Conservation (phyloP, 2,329 filamentous ascomycete genomes). For the Diplodia intermedia region DNA sequence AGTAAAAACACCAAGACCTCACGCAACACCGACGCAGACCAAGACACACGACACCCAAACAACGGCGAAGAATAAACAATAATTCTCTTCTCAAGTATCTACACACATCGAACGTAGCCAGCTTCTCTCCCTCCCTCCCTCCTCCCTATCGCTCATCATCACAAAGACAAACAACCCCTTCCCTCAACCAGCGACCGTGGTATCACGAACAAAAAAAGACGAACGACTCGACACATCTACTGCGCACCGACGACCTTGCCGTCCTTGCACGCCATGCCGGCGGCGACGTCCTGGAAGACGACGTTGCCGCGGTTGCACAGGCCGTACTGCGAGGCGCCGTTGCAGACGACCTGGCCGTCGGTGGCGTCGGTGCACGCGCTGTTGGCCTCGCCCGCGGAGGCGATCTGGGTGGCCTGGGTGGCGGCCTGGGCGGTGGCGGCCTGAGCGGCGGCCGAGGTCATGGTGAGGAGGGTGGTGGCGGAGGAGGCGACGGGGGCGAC, state of each 20-base stretch:
- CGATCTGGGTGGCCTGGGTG: background rate
- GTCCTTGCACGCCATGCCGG: slow-evolving; percentile 54
- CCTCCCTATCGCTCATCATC: too few relatives aligned
- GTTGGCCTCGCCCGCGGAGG: background rate
- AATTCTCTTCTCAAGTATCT: too few relatives aligned
- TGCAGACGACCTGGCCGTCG: slow-evolving; percentile 35
- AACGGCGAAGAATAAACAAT: too few relatives aligned
- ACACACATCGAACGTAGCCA: too few relatives aligned
- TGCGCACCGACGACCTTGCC: slow-evolving; percentile 44
- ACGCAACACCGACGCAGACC: too few relatives aligned
- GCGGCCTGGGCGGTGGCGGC: background rate
- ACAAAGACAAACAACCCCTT: too few relatives aligned
- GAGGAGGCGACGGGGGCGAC: background rate
- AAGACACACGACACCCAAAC: too few relatives aligned
- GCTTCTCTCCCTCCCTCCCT: too few relatives aligned
- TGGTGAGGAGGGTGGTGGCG: slow-evolving; percentile 38
- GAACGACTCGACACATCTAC: background rate
- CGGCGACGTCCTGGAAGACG: slow-evolving; percentile 45
- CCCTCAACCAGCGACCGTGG: too few relatives aligned
- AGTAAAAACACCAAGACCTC: too few relatives aligned
- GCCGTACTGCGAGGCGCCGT: slow-evolving; percentile 50
- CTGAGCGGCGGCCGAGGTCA: background rate
- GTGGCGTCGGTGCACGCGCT: slow-evolving; percentile 14
- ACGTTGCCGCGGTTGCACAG: slow-evolving; percentile 53
- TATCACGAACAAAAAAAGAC: too few relatives aligned